phyloP scores from a whole-genome alignment of 31 red algal species.

The Asparagopsis taxiformis region DNA sequence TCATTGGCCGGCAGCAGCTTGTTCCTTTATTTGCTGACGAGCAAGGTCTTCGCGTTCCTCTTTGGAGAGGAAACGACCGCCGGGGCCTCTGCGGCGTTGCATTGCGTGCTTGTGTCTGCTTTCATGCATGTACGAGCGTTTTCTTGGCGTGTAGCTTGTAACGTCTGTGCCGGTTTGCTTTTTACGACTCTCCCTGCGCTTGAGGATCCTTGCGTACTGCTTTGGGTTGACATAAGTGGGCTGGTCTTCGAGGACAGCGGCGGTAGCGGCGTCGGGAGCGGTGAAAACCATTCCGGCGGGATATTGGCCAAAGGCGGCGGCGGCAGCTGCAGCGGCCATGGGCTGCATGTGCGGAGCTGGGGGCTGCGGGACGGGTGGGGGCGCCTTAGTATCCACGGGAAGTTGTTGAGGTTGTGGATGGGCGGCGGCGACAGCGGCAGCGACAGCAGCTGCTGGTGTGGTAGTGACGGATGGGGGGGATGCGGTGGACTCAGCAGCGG shows the following conservation, averaged over 20 bases:
- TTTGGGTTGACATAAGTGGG: conserved; percentile 82
- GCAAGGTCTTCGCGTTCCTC: conserved; percentile 9
- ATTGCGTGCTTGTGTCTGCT: conserved; percentile 82
- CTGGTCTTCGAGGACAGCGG: conserved; percentile 43
- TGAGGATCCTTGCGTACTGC: conserved; percentile 80
- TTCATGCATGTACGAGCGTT: conserved; percentile 77
- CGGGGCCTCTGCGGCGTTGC: conserved; percentile 66
- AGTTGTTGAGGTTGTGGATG: conserved; percentile 1
- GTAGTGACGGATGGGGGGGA: neutral
- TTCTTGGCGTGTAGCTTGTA: conserved; percentile 53
- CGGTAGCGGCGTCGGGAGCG: conserved; percentile 16
- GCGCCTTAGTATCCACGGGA: too few species aligned
- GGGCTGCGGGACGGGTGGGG: too few species aligned
- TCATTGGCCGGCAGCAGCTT: neutral
- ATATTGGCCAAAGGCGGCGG: conserved; percentile 26
- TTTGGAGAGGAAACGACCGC: conserved; percentile 73
- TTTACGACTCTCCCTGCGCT: conserved; percentile 65
- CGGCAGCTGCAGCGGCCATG: conserved; percentile 17
- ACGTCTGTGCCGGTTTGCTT: conserved; percentile 70
- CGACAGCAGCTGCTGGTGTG: neutral
- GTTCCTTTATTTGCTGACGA: neutral
- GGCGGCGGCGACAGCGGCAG: conserved; percentile 9
- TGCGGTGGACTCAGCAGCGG: too few species aligned
- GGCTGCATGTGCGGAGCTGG: conserved; percentile 12
- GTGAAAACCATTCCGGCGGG: conserved; percentile 37